phyloP scores from a whole-genome alignment of 2,329 filamentous ascomycete species.

The Ampelomyces quisqualis region DNA sequence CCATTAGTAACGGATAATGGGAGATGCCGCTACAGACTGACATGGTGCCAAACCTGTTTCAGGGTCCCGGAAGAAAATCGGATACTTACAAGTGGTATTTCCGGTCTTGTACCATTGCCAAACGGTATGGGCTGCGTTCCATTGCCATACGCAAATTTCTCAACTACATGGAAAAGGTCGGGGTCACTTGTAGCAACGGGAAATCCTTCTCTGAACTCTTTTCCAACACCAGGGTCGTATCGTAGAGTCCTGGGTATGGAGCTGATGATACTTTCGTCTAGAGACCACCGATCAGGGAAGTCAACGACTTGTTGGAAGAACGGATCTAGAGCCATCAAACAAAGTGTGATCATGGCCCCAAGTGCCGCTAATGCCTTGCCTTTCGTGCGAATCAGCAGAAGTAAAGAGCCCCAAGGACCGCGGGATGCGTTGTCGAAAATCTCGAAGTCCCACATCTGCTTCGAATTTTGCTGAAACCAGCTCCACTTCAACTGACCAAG shows the following conservation, averaged over 20 bases:
- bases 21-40: too few species aligned
- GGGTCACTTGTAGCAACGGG: neutral
- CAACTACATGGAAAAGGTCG: conserved; percentile 1
- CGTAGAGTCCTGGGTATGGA: conserved; percentile 9
- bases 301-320: conserved; percentile 38
- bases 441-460: conserved; percentile 40
- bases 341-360: conserved; percentile 26
- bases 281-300: conserved; percentile 24
- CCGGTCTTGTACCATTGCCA: conserved; percentile 27
- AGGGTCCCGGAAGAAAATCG: too few species aligned
- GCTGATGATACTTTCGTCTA: conserved; percentile 11
- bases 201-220: neutral
- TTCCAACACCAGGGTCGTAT: conserved; percentile 8
- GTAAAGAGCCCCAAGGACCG: conserved; percentile 28
- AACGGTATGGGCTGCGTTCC: conserved; percentile 21
- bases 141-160: conserved; percentile 18
- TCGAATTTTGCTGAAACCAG: conserved; percentile 33
- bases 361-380: conserved; percentile 23
- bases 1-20: too few species aligned
- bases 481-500: conserved; percentile 42
- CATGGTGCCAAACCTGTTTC: too few species aligned
- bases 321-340: conserved; percentile 24
- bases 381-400: conserved; percentile 21
- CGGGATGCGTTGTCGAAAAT: conserved; percentile 38
- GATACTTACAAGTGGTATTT: conserved; percentile 32